These are phyloP conservation scores for Zostera marina DNA, from an alignment of 116 monocot species.

Conservation along the genomic window DNA sequence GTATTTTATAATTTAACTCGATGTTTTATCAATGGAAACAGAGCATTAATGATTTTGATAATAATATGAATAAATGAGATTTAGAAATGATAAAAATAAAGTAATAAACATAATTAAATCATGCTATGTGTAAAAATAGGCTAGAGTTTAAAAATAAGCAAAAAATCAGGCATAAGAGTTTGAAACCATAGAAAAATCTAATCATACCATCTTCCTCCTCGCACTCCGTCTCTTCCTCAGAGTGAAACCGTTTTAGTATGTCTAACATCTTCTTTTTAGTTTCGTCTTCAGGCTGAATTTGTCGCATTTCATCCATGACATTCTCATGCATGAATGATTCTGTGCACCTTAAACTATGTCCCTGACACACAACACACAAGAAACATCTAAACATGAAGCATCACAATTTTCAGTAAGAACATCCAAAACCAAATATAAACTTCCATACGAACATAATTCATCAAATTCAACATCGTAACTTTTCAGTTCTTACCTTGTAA, in stretches of 20 bases:
- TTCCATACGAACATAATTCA: background rate
- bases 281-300: slow-evolving; percentile 54
- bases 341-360: slow-evolving; percentile 72
- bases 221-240: slow-evolving; percentile 40
- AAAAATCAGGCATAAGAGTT: background rate
- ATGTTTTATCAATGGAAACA: too few species aligned
- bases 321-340: slow-evolving; percentile 95
- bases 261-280: slow-evolving; percentile 76
- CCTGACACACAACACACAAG: slow-evolving; percentile 13
- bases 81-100: background rate
- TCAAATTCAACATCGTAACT: background rate
- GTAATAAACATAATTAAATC: background rate
- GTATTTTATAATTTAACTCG: too few species aligned
- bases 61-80: too few species aligned
- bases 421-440: background rate
- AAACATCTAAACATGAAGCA: background rate
- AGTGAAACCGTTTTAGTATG: slow-evolving; percentile 75
- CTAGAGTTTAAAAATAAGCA: background rate
- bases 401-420: background rate
- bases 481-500: slow-evolving; percentile 45
- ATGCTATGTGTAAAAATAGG: background rate
- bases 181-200: background rate
- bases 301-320: slow-evolving; percentile 71
- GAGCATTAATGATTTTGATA: too few species aligned
- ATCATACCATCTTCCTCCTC: slow-evolving; percentile 22